These are phyloP conservation scores for Sporobolomyces pararoseus DNA, from an alignment of 768 basidiomycete species.

Conservation along the genomic window DNA sequence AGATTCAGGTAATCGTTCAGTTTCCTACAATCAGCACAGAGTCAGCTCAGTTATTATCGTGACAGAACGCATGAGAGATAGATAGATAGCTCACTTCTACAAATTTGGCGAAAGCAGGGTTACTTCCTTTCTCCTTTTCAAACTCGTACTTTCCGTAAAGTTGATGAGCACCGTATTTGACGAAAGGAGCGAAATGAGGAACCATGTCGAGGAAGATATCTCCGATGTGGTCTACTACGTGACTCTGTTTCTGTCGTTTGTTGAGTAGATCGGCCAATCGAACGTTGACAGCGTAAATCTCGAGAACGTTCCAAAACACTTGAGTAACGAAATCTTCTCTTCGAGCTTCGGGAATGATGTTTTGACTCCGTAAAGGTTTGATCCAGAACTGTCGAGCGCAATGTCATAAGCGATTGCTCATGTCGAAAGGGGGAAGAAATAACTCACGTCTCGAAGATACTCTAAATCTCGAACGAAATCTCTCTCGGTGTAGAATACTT, in stretches of 20 bases:
- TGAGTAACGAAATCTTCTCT: slow-evolving; percentile 82
- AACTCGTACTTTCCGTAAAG: slow-evolving; percentile 98
- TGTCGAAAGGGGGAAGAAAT: neutral
- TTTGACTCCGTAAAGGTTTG: slow-evolving; percentile 69
- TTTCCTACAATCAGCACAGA: too few relatives aligned
- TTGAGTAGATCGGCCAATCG: slow-evolving; percentile 87
- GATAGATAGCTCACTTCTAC: slow-evolving; percentile 79
- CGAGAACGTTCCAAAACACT: slow-evolving; percentile 96
- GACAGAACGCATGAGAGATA: too few relatives aligned
- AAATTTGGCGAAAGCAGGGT: slow-evolving; percentile 86
- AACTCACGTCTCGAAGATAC: slow-evolving; percentile 83
- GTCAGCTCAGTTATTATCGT: too few relatives aligned
- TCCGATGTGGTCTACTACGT: slow-evolving; percentile 84
- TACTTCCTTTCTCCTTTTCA: slow-evolving; percentile 93
- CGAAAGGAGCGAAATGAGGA: slow-evolving; percentile 85
- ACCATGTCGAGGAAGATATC: slow-evolving; percentile 85
- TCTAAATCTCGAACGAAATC: slow-evolving; percentile 98
- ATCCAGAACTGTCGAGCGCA: slow-evolving; percentile 68
- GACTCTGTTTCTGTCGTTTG: slow-evolving; percentile 90
- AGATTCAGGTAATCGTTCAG: slow-evolving; percentile 88
- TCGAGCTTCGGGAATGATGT: slow-evolving; percentile 70
- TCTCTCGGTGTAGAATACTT: slow-evolving; percentile 86
- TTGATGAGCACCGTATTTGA: slow-evolving; percentile 92
- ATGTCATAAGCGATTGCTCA: neutral
- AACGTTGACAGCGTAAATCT: slow-evolving; percentile 86